These are phyloP conservation scores for Babesia divergens DNA, from an alignment of 169 alveolate genomes.

Conservation along the genomic window DNA sequence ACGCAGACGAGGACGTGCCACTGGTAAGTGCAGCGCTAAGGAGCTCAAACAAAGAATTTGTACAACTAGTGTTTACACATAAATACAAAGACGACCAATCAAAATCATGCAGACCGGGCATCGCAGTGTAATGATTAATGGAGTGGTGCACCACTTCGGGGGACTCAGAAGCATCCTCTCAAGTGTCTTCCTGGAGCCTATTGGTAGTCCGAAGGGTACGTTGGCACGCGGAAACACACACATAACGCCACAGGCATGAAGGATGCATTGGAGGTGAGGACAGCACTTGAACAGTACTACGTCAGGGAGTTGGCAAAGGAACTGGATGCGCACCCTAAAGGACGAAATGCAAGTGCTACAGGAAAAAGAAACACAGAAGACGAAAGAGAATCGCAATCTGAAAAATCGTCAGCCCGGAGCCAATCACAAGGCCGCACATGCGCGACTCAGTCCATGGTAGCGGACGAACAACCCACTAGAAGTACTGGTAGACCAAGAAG, in stretches of 20 bases:
- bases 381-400: too few relatives aligned
- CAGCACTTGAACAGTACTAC: neutral
- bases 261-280: neutral
- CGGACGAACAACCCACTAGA: too few relatives aligned
- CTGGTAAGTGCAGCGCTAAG: slow-evolving; percentile 40
- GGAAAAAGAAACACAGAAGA: too few relatives aligned
- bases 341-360: too few relatives aligned
- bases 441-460: too few relatives aligned
- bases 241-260: neutral
- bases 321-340: too few relatives aligned
- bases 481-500: slow-evolving; percentile 29
- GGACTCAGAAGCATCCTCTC: slow-evolving; percentile 13
- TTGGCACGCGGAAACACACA: neutral
- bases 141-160: slow-evolving; percentile 51
- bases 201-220: neutral
- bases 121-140: slow-evolving; percentile 5
- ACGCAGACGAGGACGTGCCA: slow-evolving; percentile 31
- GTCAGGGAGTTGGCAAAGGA: slow-evolving; percentile 3
- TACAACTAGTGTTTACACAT: too few relatives aligned
- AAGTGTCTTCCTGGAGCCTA: slow-evolving; percentile 6
- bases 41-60: too few relatives aligned
- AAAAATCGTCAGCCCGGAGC: too few relatives aligned
- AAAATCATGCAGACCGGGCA: slow-evolving; percentile 17
- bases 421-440: too few relatives aligned
- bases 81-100: too few relatives aligned